phyloP scores from a whole-genome alignment of 1,139 yeast species.

The Sugiyamaella sp. region DNA sequence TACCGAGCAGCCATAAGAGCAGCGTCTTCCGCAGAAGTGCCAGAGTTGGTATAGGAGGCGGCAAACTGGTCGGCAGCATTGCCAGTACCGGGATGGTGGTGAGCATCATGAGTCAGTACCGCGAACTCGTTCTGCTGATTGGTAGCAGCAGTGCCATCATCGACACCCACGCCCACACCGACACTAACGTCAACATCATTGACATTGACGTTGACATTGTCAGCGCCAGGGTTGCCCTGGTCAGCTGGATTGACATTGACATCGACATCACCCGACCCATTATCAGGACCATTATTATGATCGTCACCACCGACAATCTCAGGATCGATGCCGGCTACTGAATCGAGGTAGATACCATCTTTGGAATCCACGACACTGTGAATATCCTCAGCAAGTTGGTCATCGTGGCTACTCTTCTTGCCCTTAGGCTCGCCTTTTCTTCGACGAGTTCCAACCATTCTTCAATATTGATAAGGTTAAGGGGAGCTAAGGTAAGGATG shows the following conservation, averaged over 20 bases:
- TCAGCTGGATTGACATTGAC: background rate
- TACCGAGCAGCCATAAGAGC: constrained; percentile 17
- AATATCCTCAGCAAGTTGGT: constrained; percentile 7
- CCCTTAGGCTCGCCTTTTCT: constrained; percentile 16
- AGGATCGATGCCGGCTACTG: constrained; percentile 41
- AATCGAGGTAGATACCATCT: constrained; percentile 22
- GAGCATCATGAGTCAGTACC: constrained; percentile 8
- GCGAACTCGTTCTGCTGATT: constrained; percentile 7
- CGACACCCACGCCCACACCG: constrained; percentile 13
- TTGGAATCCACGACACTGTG: constrained; percentile 15
- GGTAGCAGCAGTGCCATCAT: background rate
- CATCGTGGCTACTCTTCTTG: constrained; percentile 9
- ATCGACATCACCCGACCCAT: background rate
- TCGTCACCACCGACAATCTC: constrained; percentile 33
- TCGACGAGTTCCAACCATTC: constrained; percentile 11
- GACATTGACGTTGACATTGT: constrained; percentile 12
- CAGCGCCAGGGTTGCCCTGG: background rate
- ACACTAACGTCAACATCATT: constrained; percentile 9
- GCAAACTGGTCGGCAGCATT: constrained; percentile 19
- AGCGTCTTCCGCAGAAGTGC: constrained; percentile 14
- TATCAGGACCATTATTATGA: constrained; percentile 3
- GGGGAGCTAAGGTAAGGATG: constrained; percentile 1
- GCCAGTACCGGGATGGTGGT: constrained; percentile 16
- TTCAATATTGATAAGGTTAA: constrained; percentile 8
- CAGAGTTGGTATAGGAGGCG: constrained; percentile 11